phyloP scores from a whole-genome alignment of 1,284 basidiomycete species.

The Irpex sp. region DNA sequence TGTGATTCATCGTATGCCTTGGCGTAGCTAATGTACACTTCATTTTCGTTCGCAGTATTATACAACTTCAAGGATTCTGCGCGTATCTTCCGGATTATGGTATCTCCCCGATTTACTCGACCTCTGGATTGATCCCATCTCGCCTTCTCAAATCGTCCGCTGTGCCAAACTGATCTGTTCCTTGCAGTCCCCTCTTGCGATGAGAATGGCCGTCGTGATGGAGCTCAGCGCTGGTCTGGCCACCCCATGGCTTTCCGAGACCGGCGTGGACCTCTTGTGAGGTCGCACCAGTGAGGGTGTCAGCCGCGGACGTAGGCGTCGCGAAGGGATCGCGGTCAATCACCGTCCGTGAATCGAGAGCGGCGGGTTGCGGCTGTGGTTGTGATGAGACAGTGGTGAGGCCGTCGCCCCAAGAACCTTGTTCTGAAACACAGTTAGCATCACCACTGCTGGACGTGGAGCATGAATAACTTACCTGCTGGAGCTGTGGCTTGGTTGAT shows the following conservation, averaged over 20 bases:
- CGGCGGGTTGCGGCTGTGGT: conserved; percentile 15
- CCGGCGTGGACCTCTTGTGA: conserved; percentile 31
- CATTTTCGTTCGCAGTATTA: too few species aligned
- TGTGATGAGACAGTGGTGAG: conserved; percentile 7
- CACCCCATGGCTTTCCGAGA: conserved; percentile 28
- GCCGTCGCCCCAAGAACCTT: conserved; percentile 15
- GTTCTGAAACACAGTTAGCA: neutral
- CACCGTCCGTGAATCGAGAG: conserved; percentile 26
- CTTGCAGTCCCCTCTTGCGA: conserved; percentile 26
- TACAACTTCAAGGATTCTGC: too few species aligned
- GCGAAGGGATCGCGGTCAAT: conserved; percentile 25
- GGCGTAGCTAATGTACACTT: too few species aligned
- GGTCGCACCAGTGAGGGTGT: conserved; percentile 29
- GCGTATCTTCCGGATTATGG: too few species aligned
- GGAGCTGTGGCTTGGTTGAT: conserved; percentile 13
- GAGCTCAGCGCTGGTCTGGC: conserved; percentile 29
- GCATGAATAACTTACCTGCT: conserved; percentile 13
- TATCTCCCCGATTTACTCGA: neutral
- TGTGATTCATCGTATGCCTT: too few species aligned
- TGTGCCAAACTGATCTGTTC: conserved; percentile 20
- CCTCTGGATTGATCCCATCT: neutral
- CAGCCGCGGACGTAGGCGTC: conserved; percentile 18
- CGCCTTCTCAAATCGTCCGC: conserved; percentile 4
- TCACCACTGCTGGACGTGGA: neutral
- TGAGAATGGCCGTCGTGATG: conserved; percentile 29